Evolutionary conservation across 2,329 filamentous ascomycete species (phyloP).

Genomic region (Aspergillus ibericus): DNA sequence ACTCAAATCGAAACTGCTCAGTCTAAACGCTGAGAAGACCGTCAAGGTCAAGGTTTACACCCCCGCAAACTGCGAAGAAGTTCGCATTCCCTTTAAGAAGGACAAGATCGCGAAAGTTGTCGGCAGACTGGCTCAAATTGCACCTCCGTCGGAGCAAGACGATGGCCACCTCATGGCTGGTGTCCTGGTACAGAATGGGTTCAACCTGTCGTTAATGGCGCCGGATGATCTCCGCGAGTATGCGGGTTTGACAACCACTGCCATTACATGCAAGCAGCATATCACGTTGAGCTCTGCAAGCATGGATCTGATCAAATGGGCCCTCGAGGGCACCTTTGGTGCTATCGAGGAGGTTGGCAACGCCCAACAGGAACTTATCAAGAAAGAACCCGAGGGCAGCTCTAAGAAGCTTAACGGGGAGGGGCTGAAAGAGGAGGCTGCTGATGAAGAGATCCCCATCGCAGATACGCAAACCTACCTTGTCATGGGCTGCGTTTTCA

Average conservation of each 20-base stretch:
- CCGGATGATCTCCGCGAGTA: constrained; percentile 95
- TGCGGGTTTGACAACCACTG: constrained; percentile 93
- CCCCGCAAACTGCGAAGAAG: constrained; percentile 90
- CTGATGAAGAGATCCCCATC: constrained; percentile 47
- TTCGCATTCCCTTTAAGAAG: constrained; percentile 90
- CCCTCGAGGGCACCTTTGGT: constrained; percentile 90
- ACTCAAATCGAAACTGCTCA: constrained; percentile 88
- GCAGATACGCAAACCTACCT: constrained; percentile 49
- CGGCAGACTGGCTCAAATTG: constrained; percentile 81
- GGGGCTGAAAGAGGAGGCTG: constrained; percentile 38
- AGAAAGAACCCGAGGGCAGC: constrained; percentile 30
- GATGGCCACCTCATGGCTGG: constrained; percentile 72
- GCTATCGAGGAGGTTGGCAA: constrained; percentile 62
- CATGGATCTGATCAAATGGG: constrained; percentile 89
- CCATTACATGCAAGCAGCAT: constrained; percentile 87
- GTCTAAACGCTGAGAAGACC: constrained; percentile 79
- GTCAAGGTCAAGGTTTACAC: constrained; percentile 89
- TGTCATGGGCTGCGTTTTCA: constrained; percentile 87
- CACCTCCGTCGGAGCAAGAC: constrained; percentile 58
- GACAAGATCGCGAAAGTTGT: constrained; percentile 97
- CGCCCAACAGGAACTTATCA: constrained; percentile 15
- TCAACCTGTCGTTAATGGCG: constrained; percentile 95
- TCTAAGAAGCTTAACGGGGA: constrained; percentile 41
- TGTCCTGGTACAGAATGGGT: constrained; percentile 95
- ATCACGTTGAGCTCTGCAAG: constrained; percentile 85